Conservation (phyloP, 345 rosid species). For the Laguncularia racemosa region DNA sequence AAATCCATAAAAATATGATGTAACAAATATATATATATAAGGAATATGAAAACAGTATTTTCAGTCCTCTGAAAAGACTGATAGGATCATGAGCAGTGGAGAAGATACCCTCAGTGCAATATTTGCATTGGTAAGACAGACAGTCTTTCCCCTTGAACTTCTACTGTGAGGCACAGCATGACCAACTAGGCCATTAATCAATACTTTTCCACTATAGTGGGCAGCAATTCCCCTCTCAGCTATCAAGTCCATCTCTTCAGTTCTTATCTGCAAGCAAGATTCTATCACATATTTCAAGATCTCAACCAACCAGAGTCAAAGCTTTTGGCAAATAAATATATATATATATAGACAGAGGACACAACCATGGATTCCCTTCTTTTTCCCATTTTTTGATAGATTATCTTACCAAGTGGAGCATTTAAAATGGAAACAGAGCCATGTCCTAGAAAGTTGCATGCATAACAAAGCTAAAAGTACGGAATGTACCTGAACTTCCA, state of each 20-base stretch:
- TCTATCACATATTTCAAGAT: too few species aligned
- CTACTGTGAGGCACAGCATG: conserved; percentile 54
- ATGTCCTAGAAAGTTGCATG: too few species aligned
- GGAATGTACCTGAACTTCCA: conserved; percentile 44
- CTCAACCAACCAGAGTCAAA: too few species aligned
- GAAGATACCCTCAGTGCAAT: conserved; percentile 82
- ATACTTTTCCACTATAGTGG: conserved; percentile 87
- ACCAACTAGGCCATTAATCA: conserved; percentile 68
- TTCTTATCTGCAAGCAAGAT: conserved; percentile 62
- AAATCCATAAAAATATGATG: conserved; percentile 22
- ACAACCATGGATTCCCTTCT: too few species aligned
- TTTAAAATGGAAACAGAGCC: too few species aligned
- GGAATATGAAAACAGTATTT: not conserved
- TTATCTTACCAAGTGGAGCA: too few species aligned
- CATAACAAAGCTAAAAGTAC: too few species aligned
- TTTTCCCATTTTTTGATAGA: too few species aligned
- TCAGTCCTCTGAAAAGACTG: too few species aligned
- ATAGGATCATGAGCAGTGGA: conserved; percentile 1
- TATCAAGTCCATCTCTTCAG: conserved; percentile 96
- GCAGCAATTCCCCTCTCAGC: conserved; percentile 98
- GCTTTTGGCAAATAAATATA: too few species aligned
- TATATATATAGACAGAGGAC: too few species aligned
- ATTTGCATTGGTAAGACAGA: conserved; percentile 84
- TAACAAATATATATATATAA: not conserved
- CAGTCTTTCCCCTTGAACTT: conserved; percentile 69